Base-by-base conservation (phyloP, 2,329 filamentous ascomycete genomes). In the Dothidotthia symphoricarpi region DNA sequence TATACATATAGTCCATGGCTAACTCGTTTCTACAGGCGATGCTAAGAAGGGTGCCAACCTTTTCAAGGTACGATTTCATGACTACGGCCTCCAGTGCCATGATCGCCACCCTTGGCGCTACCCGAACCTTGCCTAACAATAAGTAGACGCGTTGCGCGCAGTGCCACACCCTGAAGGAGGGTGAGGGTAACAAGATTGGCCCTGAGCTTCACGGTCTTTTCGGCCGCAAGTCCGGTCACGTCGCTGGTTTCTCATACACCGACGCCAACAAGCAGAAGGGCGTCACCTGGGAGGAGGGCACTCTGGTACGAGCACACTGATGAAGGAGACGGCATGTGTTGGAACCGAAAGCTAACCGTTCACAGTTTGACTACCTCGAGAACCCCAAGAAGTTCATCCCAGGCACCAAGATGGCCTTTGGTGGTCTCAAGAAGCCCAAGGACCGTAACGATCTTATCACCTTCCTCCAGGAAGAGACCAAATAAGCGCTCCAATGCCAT, bases 381-480 rank as follows among this genome's bases (percentile, higher is more conserved):
- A 97, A 97, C 86, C 93, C 93, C 77, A 98, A 98, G 86, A 97
- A 97, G 82, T 98, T 90, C 83, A 96, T 98, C 56, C 93, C 93
- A 61, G 93, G 93, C 62, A 98, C 93, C 78, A 98, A 97, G 88
- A 98, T 98, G 93, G 93, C 93, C 65, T 98, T 97, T 71, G 93
- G 93, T 77, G 93, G 93, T 73, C 82, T 98, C 69, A 98, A 98
- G 90, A 98, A 98, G 88, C 82, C 83, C 69, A 97, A 97, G 87
- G 93, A 97, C 79, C 83, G 93, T 73, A 95, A 97, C 73, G 91
- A 98, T 75, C 80, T 98, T 66, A 95, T 98, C 82, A 89, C 88
- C 66, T 86, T 73, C 81, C 78, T 88, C 68, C 77, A 80, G 71
- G 76, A 86, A 51, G 70, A 80, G 62, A 87, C 83, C 64, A 75